These are phyloP conservation scores for Prunus mume DNA, from an alignment of 306 rosid species.

Conservation along the genomic window DNA sequence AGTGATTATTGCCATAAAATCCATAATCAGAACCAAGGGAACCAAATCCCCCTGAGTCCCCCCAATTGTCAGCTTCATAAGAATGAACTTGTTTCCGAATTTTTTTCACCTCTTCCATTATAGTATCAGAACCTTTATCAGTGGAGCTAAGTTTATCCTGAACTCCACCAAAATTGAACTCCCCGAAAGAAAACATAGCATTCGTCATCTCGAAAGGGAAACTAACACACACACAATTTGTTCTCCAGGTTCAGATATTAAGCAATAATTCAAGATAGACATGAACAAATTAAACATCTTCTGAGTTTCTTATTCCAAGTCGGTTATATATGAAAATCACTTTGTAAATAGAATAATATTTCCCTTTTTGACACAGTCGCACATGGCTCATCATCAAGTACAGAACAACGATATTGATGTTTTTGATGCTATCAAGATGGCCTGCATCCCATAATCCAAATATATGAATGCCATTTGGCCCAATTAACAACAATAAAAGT, in stretches of 20 bases:
- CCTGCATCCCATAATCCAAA: constrained; percentile 5
- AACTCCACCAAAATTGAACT: constrained; percentile 17
- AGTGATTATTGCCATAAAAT: constrained; percentile 15
- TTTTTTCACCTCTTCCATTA: constrained; percentile 9
- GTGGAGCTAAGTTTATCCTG: constrained; percentile 34
- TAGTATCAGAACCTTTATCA: constrained; percentile 20
- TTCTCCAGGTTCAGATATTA: not conserved
- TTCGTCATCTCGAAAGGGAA: constrained; percentile 32
- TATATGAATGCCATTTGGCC: constrained; percentile 12
- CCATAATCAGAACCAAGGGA: constrained; percentile 26
- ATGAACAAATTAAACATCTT: not conserved
- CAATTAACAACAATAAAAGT: not conserved
- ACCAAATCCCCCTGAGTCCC: constrained; percentile 21
- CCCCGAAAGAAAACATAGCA: constrained; percentile 17
- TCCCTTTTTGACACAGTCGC: constrained; percentile 20
- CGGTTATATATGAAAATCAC: not conserved
- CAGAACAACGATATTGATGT: constrained; percentile 20
- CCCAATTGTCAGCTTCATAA: constrained; percentile 21
- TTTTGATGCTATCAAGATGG: constrained; percentile 32
- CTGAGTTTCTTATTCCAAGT: not conserved
- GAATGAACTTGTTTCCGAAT: constrained; percentile 13
- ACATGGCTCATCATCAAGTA: constrained; percentile 7
- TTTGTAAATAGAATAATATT: not conserved
- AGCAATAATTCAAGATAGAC: not conserved
- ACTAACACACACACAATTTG: not conserved